Base-by-base conservation (phyloP, 192 early-diverging fungal genomes). In the Chytriomyces hyalinus region DNA sequence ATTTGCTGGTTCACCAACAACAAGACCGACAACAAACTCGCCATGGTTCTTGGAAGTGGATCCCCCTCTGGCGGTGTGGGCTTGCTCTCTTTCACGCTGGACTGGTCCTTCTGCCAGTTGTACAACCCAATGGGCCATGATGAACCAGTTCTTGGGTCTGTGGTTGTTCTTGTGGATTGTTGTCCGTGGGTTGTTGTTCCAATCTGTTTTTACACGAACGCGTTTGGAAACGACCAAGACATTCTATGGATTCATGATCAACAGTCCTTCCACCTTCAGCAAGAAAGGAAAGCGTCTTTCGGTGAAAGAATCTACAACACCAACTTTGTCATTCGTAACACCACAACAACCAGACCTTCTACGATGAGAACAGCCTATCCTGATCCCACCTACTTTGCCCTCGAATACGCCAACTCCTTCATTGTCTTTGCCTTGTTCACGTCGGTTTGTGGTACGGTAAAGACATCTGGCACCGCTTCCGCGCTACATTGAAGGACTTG, bases 61-160 rank as follows among this genome's bases (percentile, higher is more conserved):
- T n/a, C n/a, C n/a, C n/a, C n/a, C n/a, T n/a, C n/a, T n/a, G n/a
- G n/a, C n/a, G n/a, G n/a, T n/a, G n/a, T n/a, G n/a, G n/a, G n/a
- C n/a, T n/a, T n/a, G n/a, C n/a, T n/a, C n/a, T n/a, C n/a, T n/a
- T n/a, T n/a, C n/a, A n/a, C n/a, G n/a, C n/a, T n/a, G n/a, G n/a
- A n/a, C n/a, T n/a, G n/a, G n/a, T n/a, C n/a, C n/a, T n/a, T n/a
- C n/a, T n/a, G n/a, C n/a, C n/a, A n/a, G n/a, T n/a, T n/a, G n/a
- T n/a, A n/a, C n/a, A n/a, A n/a, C n/a, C n/a, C n/a, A n/a, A n/a
- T n/a, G 85, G 70, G 88, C 89, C 44, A 82, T 88, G 36, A 88
- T 87, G 80, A 94, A 94, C 72, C 87, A 92, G 75, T 85, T 92
- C 72, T 90, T 86, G n/a, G 92, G 93, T 5, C 91, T 91, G 65